phyloP scores from a whole-genome alignment of 139 green algal genomes.

The Ettlia oleoabundans region DNA sequence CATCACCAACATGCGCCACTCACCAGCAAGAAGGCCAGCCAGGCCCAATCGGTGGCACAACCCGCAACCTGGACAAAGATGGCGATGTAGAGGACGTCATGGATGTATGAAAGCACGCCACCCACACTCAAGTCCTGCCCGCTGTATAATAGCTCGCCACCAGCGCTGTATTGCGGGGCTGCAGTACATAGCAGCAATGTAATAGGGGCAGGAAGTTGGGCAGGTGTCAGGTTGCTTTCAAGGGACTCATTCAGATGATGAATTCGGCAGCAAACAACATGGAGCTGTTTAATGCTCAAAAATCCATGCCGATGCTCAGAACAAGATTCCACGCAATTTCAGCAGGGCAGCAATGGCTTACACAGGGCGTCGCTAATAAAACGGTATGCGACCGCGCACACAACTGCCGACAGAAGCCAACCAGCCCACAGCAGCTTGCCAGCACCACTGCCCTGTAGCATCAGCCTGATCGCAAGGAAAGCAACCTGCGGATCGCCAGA shows the following conservation, averaged over 20 bases:
- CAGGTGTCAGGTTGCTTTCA: no score
- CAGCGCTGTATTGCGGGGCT: conserved; percentile 51
- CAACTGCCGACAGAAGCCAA: conserved; percentile 36
- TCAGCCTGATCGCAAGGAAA: conserved; percentile 44
- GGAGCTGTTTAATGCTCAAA: no score
- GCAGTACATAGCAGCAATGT: no score
- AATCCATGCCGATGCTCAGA: no score
- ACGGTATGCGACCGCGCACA: conserved; percentile 54
- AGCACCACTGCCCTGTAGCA: conserved; percentile 31
- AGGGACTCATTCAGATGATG: no score
- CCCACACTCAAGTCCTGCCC: conserved; percentile 72
- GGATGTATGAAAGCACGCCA: conserved; percentile 72
- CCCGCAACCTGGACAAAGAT: conserved; percentile 63
- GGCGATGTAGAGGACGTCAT: conserved; percentile 79
- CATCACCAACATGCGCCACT: no score
- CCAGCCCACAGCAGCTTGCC: conserved; percentile 36
- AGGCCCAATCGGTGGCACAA: conserved; percentile 61
- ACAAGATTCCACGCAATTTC: neutral
- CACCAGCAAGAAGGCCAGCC: conserved; percentile 53
- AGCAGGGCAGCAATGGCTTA: neutral
- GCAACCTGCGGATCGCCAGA: conserved; percentile 23
- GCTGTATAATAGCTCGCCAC: conserved; percentile 71
- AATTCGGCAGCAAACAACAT: no score
- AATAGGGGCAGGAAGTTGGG: no score
- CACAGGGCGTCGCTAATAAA: conserved; percentile 51